Evolutionary conservation across 164 flowering plant species (phyloP).

Genomic region (Malania oleifera): DNA sequence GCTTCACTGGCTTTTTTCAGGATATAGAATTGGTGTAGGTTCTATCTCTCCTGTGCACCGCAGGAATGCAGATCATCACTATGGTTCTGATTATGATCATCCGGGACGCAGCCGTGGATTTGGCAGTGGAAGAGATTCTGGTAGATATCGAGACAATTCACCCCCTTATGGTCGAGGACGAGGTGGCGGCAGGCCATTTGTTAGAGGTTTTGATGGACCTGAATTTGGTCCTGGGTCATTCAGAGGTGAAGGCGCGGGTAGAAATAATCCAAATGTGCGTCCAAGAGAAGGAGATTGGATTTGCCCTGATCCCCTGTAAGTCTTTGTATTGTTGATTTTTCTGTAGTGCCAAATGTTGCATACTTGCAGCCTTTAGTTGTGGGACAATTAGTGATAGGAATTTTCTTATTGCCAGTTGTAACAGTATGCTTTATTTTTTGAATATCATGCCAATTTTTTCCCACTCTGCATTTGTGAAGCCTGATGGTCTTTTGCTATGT

Average conservation of each 20-base stretch:
- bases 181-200: constrained; percentile 51
- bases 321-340: constrained; percentile 5
- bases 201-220: constrained; percentile 54
- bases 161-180: constrained; percentile 74
- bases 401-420: not conserved
- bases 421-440: too few relatives aligned
- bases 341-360: too few relatives aligned
- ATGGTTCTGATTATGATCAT: constrained; percentile 49
- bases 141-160: constrained; percentile 61
- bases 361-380: too few relatives aligned
- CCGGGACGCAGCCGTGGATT: constrained; percentile 49
- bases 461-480: not conserved
- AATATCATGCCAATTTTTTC: not conserved
- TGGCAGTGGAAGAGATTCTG: constrained; percentile 59
- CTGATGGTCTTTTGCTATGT: not conserved
- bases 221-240: constrained; percentile 44
- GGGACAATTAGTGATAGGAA: too few relatives aligned
- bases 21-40: constrained; percentile 74
- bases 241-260: constrained; percentile 47
- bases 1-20: constrained; percentile 55
- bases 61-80: constrained; percentile 52
- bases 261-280: constrained; percentile 80
- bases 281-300: constrained; percentile 96
- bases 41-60: constrained; percentile 73
- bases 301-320: constrained; percentile 82